Evolutionary conservation across 2,329 filamentous ascomycete genomes (phyloP), one percentile per base, ranked within the genome.

Genomic region (Erysiphe pulchra): DNA sequence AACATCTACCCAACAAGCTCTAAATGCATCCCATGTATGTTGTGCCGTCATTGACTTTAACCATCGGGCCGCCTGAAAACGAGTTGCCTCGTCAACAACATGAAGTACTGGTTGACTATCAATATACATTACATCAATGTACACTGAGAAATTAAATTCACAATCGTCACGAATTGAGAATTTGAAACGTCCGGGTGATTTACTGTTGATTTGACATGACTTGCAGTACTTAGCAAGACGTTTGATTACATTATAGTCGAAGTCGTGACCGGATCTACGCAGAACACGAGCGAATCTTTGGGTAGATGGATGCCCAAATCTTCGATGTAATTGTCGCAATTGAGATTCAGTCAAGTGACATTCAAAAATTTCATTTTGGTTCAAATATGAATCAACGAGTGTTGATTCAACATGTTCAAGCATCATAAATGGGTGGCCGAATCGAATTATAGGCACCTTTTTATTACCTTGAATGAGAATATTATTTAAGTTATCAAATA

Each of bases 91-190:
- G 6, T 24, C 20, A 24, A 24, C 20, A 24, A 24, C 20, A 24
- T 24, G 20, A 3, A 48, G 17, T 3, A 44, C 17, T 6, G 36
- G 38, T 4, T 42, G 41, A 1, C 42, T 14, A 11, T 41, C 34
- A 11, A 48, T 42, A 42, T 45, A 47, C n/a, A 46, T 18, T 17
- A 48, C 31, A 31, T 48, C 36, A 14, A 48, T 24, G 16, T 45
- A 33, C 4, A 48, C 17, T 4, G 38, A 33, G n/a, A 41, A 40
- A 17, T 48, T 46, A 24, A 48, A 48, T 4, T 46, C 37, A 14
- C 14, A 20, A 31, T 46, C 20, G 4, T 46, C 36, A 24, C 20
- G 2, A 24, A 3, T 24, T 24, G 3, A 24, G 2, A 24, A 24
- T 24, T 3, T 3, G 2, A 24, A 24, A 3, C 20, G 20, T 24